A percentile compares a stretch with the other conserved stretches of the same genome.
Conservation (phyloP, 1,284 basidiomycete species). For the Agaricales sp. region DNA sequence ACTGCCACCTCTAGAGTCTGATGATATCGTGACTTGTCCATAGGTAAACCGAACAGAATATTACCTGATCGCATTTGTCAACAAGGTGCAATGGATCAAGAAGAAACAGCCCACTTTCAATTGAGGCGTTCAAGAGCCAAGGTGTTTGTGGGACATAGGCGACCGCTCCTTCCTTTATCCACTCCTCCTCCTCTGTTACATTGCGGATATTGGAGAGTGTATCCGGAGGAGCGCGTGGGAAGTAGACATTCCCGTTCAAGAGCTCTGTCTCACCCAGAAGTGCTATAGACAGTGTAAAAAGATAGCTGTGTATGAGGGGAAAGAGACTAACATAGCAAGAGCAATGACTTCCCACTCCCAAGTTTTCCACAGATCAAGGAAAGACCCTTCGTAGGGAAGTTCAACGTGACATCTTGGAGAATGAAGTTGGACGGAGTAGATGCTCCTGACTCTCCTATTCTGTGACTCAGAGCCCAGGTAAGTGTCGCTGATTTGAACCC, state of each 20-base stretch:
- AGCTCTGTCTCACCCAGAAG: slow-evolving; percentile 87
- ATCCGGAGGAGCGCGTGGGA: slow-evolving; percentile 81
- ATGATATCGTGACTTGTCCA: slow-evolving; percentile 67
- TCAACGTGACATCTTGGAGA: slow-evolving; percentile 68
- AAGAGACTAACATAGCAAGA: slow-evolving; percentile 48
- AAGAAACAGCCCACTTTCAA: too few relatives aligned
- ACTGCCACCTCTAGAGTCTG: slow-evolving; percentile 57
- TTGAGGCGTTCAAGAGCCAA: too few relatives aligned
- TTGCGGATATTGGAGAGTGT: too few relatives aligned
- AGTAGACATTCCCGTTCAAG: slow-evolving; percentile 67
- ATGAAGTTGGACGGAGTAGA: slow-evolving; percentile 77
- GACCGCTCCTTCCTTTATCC: slow-evolving; percentile 72
- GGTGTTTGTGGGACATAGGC: slow-evolving; percentile 97
- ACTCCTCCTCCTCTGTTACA: slow-evolving; percentile 60
- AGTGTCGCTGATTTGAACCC: slow-evolving; percentile 77
- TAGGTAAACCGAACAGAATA: slow-evolving; percentile 84
- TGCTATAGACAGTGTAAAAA: slow-evolving; percentile 29
- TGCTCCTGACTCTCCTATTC: slow-evolving; percentile 36
- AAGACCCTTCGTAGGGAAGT: slow-evolving; percentile 72
- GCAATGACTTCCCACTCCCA: slow-evolving; percentile 76
- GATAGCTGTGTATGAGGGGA: background rate
- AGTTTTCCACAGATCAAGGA: slow-evolving; percentile 77
- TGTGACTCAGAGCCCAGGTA: slow-evolving; percentile 79
- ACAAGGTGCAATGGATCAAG: too few relatives aligned
- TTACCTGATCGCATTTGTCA: slow-evolving; percentile 65